phyloP scores from a whole-genome alignment of 805 yeast species.

The Saccharomycopsis amapae region DNA sequence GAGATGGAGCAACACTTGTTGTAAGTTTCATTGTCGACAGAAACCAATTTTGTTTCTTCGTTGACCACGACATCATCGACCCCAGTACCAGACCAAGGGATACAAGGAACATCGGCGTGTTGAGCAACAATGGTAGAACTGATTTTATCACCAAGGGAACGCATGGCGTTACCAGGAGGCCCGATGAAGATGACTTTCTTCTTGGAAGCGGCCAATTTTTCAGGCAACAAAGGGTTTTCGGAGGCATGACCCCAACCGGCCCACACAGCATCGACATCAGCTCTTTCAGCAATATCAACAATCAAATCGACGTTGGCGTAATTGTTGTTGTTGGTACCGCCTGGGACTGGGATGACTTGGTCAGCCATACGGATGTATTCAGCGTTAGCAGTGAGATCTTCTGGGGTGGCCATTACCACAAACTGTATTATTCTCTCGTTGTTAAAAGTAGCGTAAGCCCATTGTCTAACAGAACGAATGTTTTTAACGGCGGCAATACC shows the following conservation, averaged over 20 bases:
- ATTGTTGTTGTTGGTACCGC: constrained; percentile 97
- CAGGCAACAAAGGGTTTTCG: constrained; percentile 95
- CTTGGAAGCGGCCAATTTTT: constrained; percentile 86
- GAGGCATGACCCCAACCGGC: constrained; percentile 99
- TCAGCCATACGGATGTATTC: constrained; percentile 99
- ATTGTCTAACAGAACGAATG: constrained; percentile 92
- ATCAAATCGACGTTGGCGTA: constrained; percentile 97
- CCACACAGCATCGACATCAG: constrained; percentile 98
- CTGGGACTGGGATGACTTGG: constrained; percentile 96
- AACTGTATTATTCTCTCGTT: constrained; percentile 89
- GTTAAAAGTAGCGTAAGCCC: constrained; percentile 99
- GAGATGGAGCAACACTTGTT: constrained; percentile 79
- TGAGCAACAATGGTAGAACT: constrained; percentile 98
- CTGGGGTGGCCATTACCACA: constrained; percentile 99
- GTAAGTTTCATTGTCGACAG: constrained; percentile 80
- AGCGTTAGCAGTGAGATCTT: constrained; percentile 92
- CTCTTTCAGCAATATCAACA: constrained; percentile 95
- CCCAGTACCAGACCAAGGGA: constrained; percentile 99
- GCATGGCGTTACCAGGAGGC: constrained; percentile 99
- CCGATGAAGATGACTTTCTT: constrained; percentile 91
- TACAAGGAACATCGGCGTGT: constrained; percentile 97
- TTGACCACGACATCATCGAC: constrained; percentile 76
- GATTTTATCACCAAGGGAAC: constrained; percentile 98
- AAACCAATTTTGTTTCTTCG: constrained; percentile 64
- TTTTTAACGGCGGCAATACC: constrained; percentile 99